phyloP scores from a whole-genome alignment of 306 rosid genomes.

The Sophora flavescens region DNA sequence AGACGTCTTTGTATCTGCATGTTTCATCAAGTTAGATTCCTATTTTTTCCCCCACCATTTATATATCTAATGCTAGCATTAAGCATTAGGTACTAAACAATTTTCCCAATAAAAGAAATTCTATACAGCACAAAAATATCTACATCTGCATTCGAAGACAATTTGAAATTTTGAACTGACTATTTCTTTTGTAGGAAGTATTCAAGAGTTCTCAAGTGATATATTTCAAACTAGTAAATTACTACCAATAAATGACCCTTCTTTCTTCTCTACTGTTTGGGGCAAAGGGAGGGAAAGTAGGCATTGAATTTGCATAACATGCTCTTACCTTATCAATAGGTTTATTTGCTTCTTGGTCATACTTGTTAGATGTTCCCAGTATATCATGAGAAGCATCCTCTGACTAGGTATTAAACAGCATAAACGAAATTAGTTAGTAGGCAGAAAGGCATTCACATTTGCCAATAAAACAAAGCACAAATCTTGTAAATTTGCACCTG shows the following conservation, averaged over 20 bases:
- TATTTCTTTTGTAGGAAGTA: constrained; percentile 3
- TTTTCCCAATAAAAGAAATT: not conserved
- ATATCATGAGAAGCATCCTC: constrained; percentile 61
- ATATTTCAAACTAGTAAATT: constrained; percentile 17
- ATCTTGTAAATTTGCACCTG: constrained; percentile 63
- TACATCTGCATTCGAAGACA: constrained; percentile 1
- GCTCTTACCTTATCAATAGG: constrained; percentile 56
- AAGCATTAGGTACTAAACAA: not conserved
- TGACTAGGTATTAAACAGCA: constrained; percentile 48
- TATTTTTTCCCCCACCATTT: not conserved
- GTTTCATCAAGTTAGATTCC: constrained; percentile 40
- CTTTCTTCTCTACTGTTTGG: not conserved
- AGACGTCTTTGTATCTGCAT: constrained; percentile 90
- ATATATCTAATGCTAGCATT: constrained; percentile 12
- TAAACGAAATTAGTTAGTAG: constrained; percentile 39
- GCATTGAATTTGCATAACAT: constrained; percentile 27
- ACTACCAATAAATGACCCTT: constrained; percentile 6
- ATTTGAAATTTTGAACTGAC: constrained; percentile 6
- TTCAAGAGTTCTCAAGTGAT: constrained; percentile 1
- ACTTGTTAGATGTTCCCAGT: constrained; percentile 53
- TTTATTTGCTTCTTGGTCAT: constrained; percentile 58
- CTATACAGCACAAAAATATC: constrained; percentile 20
- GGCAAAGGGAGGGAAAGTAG: not conserved
- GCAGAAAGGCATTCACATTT: constrained; percentile 14
- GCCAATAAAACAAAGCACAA: constrained; percentile 25